Base-by-base conservation (phyloP, 176 grass and related monocot species). In the Tuctoria greenei region DNA sequence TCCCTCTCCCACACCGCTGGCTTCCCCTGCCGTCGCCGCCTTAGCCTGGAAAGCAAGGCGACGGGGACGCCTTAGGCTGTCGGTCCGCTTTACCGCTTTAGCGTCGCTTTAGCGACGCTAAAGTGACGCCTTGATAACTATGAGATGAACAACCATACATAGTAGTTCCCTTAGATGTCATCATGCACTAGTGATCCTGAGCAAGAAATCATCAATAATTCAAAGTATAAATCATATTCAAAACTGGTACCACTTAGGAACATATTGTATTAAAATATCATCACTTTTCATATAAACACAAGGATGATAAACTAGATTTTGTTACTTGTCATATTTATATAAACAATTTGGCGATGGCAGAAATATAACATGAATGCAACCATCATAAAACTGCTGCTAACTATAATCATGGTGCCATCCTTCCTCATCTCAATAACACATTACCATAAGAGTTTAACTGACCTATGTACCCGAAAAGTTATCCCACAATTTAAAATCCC, bases 151-250 rank as follows among this genome's bases (percentile, higher is more conserved):
- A 34, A 18, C 34, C 20, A 28, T 6, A 18, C 55, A 44, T 36
- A 55, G 62, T 18, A 56, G 58, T 4, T 8, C 10, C 24, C 34
- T 61, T 63, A 36, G 38, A 45, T 54, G 2, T 37, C 17, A 69
- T n/a, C 54, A 67, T 79, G 54, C 14, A 62, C 44, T 74, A 74
- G 56, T 8, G 15, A 54, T n/a, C n/a, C n/a, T n/a, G n/a, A n/a
- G n/a, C n/a, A n/a, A 66, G 4, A 67, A 28, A 12, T 34, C 36
- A 80, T 54, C 52, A 43, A 27, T 27, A 5, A 73, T 39, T 49
- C 0, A 58, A 77, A 66, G 14, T 85, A 72, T 66, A 57, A 57
- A 72, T 34, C 74, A 82, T 66, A 56, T 65, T 27, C 14, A 67
- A 47, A 45, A 75, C 46, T 12, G 58, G 56, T 46, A 45, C n/a